phyloP scores from a whole-genome alignment of 2,329 filamentous ascomycete species.

The Chaetoscypha palmicola region DNA sequence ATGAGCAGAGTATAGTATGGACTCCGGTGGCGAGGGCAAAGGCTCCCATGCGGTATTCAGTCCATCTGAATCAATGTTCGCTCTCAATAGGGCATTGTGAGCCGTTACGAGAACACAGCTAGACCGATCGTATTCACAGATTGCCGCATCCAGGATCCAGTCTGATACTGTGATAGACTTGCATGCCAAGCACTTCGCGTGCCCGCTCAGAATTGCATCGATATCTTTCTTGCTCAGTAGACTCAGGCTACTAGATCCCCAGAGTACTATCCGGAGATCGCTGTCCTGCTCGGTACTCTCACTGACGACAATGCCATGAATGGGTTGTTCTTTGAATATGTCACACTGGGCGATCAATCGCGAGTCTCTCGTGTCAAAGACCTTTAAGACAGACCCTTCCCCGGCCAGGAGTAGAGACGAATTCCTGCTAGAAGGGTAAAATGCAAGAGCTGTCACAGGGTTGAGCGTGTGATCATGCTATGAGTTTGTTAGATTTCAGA shows the following conservation, averaged over 20 bases:
- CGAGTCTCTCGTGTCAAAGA: conserved; percentile 38
- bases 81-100: conserved; percentile 70
- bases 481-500: conserved; percentile 2
- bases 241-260: conserved; percentile 56
- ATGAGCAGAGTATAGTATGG: conserved; percentile 82
- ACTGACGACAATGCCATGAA: conserved; percentile 62
- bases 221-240: conserved; percentile 30
- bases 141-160: conserved; percentile 67
- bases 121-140: conserved; percentile 39
- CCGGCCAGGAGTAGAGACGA: conserved; percentile 46
- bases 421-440: conserved; percentile 35
- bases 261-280: conserved; percentile 46
- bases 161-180: conserved; percentile 50
- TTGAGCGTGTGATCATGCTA: conserved; percentile 30
- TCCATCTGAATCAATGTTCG: conserved; percentile 32
- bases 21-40: conserved; percentile 60
- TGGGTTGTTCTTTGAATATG: conserved; percentile 60
- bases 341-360: conserved; percentile 36
- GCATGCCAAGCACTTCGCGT: conserved; percentile 14
- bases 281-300: conserved; percentile 6
- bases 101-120: conserved; percentile 66
- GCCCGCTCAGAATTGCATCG: conserved; percentile 9
- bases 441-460: conserved; percentile 54
- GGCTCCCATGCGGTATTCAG: conserved; percentile 37
- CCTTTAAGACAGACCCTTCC: conserved; percentile 51